Evolutionary conservation across 495 filamentous ascomycete genomes (phyloP).

Genomic region (Penicillium parvum): DNA sequence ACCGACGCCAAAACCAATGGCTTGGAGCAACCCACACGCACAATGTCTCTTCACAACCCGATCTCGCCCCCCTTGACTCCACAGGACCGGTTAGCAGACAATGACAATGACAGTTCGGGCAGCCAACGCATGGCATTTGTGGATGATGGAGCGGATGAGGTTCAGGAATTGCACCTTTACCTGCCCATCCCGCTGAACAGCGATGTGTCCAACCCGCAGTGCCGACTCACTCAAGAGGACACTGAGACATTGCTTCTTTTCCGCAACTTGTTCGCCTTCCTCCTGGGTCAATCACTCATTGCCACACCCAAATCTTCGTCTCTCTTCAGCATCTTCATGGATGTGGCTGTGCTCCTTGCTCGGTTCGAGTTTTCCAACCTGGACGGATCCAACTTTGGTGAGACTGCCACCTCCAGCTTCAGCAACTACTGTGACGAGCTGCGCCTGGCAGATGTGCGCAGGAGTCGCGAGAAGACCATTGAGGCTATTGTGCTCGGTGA

Average conservation of each 20-base stretch:
- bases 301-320: constrained; percentile 63
- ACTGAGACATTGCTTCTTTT: constrained; percentile 67
- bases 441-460: constrained; percentile 70
- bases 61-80: constrained; percentile 38
- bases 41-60: constrained; percentile 38
- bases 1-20: constrained; percentile 43
- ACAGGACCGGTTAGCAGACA: constrained; percentile 32
- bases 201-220: constrained; percentile 39
- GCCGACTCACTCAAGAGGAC: constrained; percentile 48
- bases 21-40: constrained; percentile 37
- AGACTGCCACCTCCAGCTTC: constrained; percentile 72
- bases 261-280: constrained; percentile 88
- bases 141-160: constrained; percentile 39
- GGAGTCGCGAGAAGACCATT: constrained; percentile 83
- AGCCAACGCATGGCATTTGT: constrained; percentile 40
- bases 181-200: constrained; percentile 56
- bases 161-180: constrained; percentile 63
- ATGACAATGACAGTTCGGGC: constrained; percentile 42
- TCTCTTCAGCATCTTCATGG: constrained; percentile 69
- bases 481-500: constrained; percentile 87
- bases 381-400: constrained; percentile 79
- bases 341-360: constrained; percentile 62
- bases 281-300: constrained; percentile 75
- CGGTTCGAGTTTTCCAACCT: constrained; percentile 74
- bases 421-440: constrained; percentile 71